Evolutionary conservation across 2,329 filamentous ascomycete species (phyloP), one percentile per base, ranked within the genome.

Genomic region (Ceratocystis harringtonii): DNA sequence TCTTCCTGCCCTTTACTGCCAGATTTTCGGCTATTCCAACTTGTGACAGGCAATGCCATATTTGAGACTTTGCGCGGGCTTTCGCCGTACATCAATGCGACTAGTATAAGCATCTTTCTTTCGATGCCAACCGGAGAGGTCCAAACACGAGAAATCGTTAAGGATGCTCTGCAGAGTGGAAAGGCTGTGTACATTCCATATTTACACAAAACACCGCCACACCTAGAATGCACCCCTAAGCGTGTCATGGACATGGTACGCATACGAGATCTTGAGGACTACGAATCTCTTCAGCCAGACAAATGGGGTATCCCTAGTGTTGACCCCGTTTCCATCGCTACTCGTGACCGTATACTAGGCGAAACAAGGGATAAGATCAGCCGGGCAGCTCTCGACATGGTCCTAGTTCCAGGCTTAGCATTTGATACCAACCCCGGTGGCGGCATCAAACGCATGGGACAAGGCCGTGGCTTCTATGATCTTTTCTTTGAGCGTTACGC

Each of bases 401-500:
- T 99, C 69, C 80, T 99, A 32, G 84, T 97, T 79, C 94, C 94
- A 0, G 94, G 92, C 12, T 89, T 99, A 71, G 92, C 90, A 2
- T 99, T 99, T 75, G 92, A 96, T 74, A 70, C 79, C 62, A 80
- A 84, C 67, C 74, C 76, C 15, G 72, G 75, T 10, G 79, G 79
- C 2, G 78, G 77, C 12, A 81, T 94, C 68, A 83, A 87, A 70
- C 83, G 94, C 70, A 81, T 97, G 22, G 94, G 94, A 50, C 94
- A 99, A 75, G 94, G 94, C 66, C 95, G 90, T 75, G 94, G 94
- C 41, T 99, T 95, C 77, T 99, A 99, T 79, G 94, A 99, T 77
- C 88, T 86, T 74, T 99, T 96, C 75, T 77, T 99, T 72, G 84
- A 87, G 71, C 84, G 87, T 70, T 95, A 92, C 71, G 74, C 77